These are phyloP conservation scores for Gynochthodes officinalis DNA, from an alignment of 257 asterid genomes.

Conservation along the genomic window DNA sequence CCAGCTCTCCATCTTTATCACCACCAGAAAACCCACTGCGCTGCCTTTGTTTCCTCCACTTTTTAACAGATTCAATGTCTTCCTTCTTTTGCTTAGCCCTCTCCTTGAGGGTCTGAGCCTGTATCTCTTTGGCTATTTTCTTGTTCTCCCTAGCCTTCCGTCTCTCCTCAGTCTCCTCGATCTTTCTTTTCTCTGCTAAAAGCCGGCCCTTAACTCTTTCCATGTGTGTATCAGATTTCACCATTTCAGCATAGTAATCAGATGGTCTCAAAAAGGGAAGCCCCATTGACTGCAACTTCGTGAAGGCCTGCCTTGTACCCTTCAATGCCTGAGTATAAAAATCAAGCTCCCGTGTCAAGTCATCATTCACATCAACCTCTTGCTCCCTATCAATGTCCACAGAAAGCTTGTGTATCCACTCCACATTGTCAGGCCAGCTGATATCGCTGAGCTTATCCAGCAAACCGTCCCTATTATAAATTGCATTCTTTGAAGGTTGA, in stretches of 20 bases:
- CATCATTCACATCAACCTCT: slow-evolving; percentile 80
- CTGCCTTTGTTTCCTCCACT: slow-evolving; percentile 94
- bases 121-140: slow-evolving; percentile 80
- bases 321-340: slow-evolving; percentile 86
- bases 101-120: slow-evolving; percentile 71
- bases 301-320: slow-evolving; percentile 63
- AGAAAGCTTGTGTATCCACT: slow-evolving; percentile 75
- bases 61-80: slow-evolving; percentile 80
- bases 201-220: slow-evolving; percentile 85
- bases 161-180: slow-evolving; percentile 90
- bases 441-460: slow-evolving; percentile 74
- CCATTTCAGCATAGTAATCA: slow-evolving; percentile 94
- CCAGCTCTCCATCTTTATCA: slow-evolving; percentile 48
- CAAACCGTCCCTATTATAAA: slow-evolving; percentile 61
- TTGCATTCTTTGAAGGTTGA: slow-evolving; percentile 75
- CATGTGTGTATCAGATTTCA: slow-evolving; percentile 81
- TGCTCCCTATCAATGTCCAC: slow-evolving; percentile 54
- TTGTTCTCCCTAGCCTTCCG: slow-evolving; percentile 82
- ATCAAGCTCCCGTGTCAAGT: slow-evolving; percentile 70
- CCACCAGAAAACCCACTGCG: slow-evolving; percentile 54
- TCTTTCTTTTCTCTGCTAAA: slow-evolving; percentile 67
- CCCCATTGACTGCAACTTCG: slow-evolving; percentile 54
- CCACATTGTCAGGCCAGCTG: slow-evolving; percentile 63
- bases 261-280: slow-evolving; percentile 74
- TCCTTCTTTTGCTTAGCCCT: slow-evolving; percentile 87